Conservation (phyloP, 257 asterid genomes). For the Verbena officinalis region DNA sequence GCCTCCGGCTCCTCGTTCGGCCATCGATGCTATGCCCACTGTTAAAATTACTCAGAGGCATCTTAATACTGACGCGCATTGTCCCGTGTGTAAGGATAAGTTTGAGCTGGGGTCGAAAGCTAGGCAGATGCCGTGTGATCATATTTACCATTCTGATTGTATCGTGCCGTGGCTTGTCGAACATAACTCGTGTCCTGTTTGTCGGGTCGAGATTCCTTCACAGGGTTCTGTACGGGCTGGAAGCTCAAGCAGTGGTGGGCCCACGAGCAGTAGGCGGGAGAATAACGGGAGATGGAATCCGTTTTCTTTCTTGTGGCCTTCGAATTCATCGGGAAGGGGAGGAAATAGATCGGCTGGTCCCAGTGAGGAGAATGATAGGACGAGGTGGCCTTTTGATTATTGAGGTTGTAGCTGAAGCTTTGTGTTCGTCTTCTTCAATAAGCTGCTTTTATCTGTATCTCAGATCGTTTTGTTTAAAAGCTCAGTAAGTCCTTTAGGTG, state of each 20-base stretch:
- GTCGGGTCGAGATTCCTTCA: constrained; percentile 64
- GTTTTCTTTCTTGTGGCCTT: constrained; percentile 76
- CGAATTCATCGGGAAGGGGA: constrained; percentile 41
- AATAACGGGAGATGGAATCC: constrained; percentile 75
- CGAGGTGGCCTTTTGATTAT: constrained; percentile 50
- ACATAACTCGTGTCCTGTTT: constrained; percentile 80
- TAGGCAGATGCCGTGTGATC: constrained; percentile 83
- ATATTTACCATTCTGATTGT: constrained; percentile 71
- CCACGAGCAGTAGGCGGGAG: constrained; percentile 44
- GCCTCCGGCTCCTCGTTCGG: constrained; percentile 68
- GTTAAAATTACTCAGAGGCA: constrained; percentile 59
- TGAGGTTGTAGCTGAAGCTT: constrained; percentile 31
- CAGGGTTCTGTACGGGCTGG: constrained; percentile 44
- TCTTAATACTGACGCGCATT: constrained; percentile 56
- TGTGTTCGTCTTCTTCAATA: neutral
- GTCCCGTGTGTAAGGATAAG: constrained; percentile 74
- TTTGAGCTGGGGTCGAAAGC: constrained; percentile 65
- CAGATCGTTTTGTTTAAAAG: constrained; percentile 25
- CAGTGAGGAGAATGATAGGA: constrained; percentile 39
- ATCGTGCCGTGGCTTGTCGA: constrained; percentile 77
- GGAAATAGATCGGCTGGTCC: constrained; percentile 47
- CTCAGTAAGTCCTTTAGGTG: constrained; percentile 14
- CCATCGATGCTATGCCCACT: constrained; percentile 78
- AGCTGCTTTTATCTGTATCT: constrained; percentile 1
- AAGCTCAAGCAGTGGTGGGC: constrained; percentile 40